Evolutionary conservation across 2,329 filamentous ascomycete species (phyloP).

Genomic region (Claviceps fusiformis): DNA sequence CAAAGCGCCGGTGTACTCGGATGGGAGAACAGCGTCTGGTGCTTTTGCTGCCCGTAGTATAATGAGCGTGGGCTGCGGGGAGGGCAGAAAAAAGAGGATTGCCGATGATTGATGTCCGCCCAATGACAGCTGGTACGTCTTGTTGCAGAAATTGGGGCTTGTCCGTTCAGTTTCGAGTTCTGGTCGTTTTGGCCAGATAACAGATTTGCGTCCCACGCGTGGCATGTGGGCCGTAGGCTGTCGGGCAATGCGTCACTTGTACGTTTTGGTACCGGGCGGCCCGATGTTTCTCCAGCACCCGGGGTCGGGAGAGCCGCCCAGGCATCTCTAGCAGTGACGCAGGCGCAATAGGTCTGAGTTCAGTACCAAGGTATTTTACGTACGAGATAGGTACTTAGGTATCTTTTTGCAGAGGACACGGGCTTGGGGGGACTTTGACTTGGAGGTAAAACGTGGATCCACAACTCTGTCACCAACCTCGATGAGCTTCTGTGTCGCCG

Average conservation of each 20-base stretch:
- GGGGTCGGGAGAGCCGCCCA: neutral
- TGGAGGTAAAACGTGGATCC: neutral
- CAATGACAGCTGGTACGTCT: slow-evolving; percentile 3
- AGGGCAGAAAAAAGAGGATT: neutral
- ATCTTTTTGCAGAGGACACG: neutral
- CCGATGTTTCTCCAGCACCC: slow-evolving; percentile 7
- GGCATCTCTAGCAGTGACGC: slow-evolving; percentile 6
- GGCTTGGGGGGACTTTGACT: neutral
- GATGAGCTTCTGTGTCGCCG: slow-evolving; percentile 6
- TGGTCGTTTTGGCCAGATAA: slow-evolving; percentile 9
- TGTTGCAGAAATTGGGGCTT: neutral
- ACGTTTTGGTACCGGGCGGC: slow-evolving; percentile 1
- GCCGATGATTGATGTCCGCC: neutral
- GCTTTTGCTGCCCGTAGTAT: neutral
- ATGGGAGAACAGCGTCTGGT: neutral
- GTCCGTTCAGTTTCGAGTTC: neutral
- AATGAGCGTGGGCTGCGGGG: neutral
- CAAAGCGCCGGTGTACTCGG: neutral
- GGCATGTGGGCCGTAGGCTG: neutral
- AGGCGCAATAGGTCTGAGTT: neutral
- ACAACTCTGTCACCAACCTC: slow-evolving; percentile 5
- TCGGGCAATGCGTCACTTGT: neutral
- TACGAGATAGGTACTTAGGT: neutral
- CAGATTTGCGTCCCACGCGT: neutral
- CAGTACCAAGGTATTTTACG: neutral